A percentile compares a stretch with the other conserved stretches of the same genome.
phyloP scores from a whole-genome alignment of 208 protist species.

The Histomonas meleagridis region DNA sequence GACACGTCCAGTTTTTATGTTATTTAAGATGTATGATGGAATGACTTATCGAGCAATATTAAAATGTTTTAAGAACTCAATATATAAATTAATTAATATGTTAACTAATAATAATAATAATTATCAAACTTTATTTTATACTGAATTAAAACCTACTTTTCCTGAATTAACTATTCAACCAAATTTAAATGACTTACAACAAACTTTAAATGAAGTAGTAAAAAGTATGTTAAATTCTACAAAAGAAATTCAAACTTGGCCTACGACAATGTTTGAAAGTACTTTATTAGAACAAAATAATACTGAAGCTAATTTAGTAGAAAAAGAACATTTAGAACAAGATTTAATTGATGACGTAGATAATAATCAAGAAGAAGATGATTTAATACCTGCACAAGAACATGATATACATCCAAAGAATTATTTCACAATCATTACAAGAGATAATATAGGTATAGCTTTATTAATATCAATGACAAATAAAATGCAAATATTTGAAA shows the following conservation, averaged over 20 bases:
- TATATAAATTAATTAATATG: neutral
- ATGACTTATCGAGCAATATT: neutral
- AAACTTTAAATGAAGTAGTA: neutral
- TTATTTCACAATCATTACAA: neutral
- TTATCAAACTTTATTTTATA: neutral
- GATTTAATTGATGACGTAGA: neutral
- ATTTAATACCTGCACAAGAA: neutral
- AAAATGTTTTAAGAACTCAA: neutral
- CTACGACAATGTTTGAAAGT: neutral
- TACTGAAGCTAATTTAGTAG: neutral
- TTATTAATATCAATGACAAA: neutral
- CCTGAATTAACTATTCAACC: neutral
- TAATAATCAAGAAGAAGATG: neutral
- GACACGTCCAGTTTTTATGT: neutral
- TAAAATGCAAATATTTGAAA: neutral
- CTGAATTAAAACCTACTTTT: neutral
- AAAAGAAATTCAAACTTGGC: neutral
- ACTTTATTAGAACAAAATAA: neutral
- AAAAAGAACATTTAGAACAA: neutral
- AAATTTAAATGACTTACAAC: neutral
- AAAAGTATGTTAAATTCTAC: neutral
- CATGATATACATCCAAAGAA: neutral
- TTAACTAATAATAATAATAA: neutral
- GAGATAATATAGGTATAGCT: neutral
- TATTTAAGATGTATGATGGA: conserved; percentile 16